Evolutionary conservation across 1,284 basidiomycete species (phyloP).

Genomic region (Microbotryomycetes sp.): DNA sequence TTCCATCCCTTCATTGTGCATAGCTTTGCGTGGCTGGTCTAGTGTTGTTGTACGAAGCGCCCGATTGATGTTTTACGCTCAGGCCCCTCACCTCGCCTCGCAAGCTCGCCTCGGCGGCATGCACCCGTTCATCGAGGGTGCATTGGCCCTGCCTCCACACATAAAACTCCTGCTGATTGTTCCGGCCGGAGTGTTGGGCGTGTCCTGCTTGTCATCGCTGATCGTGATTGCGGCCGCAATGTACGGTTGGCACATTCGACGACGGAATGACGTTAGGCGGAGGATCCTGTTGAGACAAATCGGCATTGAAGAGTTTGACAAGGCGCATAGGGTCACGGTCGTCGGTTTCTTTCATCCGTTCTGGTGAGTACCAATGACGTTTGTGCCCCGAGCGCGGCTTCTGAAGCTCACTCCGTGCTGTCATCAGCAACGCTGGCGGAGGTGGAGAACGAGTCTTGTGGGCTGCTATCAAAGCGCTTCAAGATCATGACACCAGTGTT

Average conservation of each 20-base stretch:
- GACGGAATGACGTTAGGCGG: neutral
- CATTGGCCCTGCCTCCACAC: neutral
- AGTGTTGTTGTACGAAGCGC: neutral
- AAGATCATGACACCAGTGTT: slow-evolving; percentile 61
- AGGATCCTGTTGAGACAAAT: neutral
- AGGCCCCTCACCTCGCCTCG: neutral
- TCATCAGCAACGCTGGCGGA: slow-evolving; percentile 82
- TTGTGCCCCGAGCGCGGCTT: neutral
- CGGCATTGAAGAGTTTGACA: neutral
- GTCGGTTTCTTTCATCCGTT: slow-evolving; percentile 94
- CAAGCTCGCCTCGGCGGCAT: too few relatives aligned
- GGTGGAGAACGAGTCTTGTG: slow-evolving; percentile 95
- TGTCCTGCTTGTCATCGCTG: neutral
- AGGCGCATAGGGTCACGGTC: slow-evolving; percentile 38
- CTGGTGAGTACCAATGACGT: slow-evolving; percentile 55
- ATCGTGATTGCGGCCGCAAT: neutral
- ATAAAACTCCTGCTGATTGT: slow-evolving; percentile 3
- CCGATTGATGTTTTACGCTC: neutral
- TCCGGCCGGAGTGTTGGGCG: neutral
- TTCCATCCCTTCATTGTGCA: neutral
- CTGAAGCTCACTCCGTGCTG: neutral
- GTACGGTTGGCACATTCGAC: neutral
- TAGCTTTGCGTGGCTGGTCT: neutral
- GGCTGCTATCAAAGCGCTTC: slow-evolving; percentile 77
- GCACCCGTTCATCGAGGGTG: neutral